These are phyloP conservation scores for Obelidium mucronatum DNA, from an alignment of 192 early-diverging fungal genomes.

Conservation along the genomic window DNA sequence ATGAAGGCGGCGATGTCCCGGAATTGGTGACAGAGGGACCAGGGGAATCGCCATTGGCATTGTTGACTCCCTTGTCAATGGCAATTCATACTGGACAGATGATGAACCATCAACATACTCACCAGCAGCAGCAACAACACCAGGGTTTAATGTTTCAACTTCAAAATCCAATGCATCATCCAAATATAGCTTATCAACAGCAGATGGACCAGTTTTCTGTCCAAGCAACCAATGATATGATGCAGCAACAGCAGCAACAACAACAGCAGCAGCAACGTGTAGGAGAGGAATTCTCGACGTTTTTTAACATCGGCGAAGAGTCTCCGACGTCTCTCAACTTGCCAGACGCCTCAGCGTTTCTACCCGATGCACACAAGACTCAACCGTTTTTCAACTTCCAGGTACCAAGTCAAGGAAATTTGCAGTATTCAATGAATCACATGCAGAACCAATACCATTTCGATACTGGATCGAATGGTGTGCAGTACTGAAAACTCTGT, in stretches of 20 bases:
- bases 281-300: conserved; percentile 19
- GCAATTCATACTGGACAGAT: too few relatives aligned
- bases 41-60: conserved; percentile 14
- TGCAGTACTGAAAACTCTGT: too few relatives aligned
- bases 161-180: not conserved
- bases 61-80: conserved; percentile 19
- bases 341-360: conserved; percentile 5
- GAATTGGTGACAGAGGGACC: conserved; percentile 1
- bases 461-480: too few relatives aligned
- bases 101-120: not conserved
- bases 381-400: not conserved
- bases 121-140: not conserved
- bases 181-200: not conserved
- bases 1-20: not conserved
- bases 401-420: conserved; percentile 1
- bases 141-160: not conserved
- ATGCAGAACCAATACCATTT: too few relatives aligned
- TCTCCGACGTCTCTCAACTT: not conserved
- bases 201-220: conserved; percentile 15
- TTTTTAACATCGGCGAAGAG: conserved; percentile 29
- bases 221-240: conserved; percentile 8
- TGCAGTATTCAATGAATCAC: not conserved
- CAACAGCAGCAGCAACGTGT: not conserved
- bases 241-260: not conserved
- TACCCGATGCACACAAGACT: not conserved